These are phyloP conservation scores for Naganishia sp. DNA, from an alignment of 1,284 basidiomycete genomes.

Conservation along the genomic window DNA sequence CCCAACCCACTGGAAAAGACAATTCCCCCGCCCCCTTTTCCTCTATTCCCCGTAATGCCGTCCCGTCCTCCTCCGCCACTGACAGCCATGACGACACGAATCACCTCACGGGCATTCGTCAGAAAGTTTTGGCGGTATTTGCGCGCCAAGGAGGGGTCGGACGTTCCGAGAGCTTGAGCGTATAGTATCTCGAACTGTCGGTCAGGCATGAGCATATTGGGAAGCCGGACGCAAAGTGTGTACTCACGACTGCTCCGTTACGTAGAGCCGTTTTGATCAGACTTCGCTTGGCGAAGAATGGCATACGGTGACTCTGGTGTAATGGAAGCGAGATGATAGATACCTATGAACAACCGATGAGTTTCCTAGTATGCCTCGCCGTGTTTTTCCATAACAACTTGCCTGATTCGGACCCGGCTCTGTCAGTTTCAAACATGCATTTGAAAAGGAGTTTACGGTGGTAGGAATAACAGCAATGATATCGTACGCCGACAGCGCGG, in stretches of 20 bases:
- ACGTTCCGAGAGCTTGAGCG: slow-evolving; percentile 43
- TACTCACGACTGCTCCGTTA: slow-evolving; percentile 52
- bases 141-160: slow-evolving; percentile 39
- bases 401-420: slow-evolving; percentile 53
- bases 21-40: slow-evolving; percentile 49
- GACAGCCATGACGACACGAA: slow-evolving; percentile 41
- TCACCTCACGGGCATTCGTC: slow-evolving; percentile 50
- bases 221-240: background rate
- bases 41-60: slow-evolving; percentile 23
- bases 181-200: slow-evolving; percentile 53
- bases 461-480: slow-evolving; percentile 48
- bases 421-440: slow-evolving; percentile 50
- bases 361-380: background rate
- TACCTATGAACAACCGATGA: slow-evolving; percentile 36
- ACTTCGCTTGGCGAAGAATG: slow-evolving; percentile 49
- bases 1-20: slow-evolving; percentile 51
- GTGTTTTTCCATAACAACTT: slow-evolving; percentile 12
- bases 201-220: background rate
- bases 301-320: slow-evolving; percentile 47
- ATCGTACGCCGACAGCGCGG: slow-evolving; percentile 45
- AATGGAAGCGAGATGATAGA: slow-evolving; percentile 53
- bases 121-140: slow-evolving; percentile 50
- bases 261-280: slow-evolving; percentile 50
- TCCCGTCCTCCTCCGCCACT: slow-evolving; percentile 29
- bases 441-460: slow-evolving; percentile 50